Base-by-base conservation (phyloP, 257 asterid species). In the Primulina eburnea region DNA sequence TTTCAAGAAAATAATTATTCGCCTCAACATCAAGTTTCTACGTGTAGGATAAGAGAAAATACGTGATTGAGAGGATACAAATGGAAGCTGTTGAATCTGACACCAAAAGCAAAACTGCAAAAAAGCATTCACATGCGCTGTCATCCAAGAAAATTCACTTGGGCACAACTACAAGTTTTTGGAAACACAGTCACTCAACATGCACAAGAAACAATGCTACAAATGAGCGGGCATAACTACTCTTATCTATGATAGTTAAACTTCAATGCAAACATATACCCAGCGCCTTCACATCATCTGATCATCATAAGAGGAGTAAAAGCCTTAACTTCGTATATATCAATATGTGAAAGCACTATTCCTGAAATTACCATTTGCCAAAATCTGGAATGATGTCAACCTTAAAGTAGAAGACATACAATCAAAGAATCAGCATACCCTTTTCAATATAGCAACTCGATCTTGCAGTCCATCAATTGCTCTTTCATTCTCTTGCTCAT, bases 401-500 rank as follows among this genome's bases (percentile, higher is more conserved):
- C n/a, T 29, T 30, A 60, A 33, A 56, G 18, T 21, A 26, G 32
- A 24, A 56, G 37, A 21, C 16, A 38, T 59, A 16, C 30, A 47
- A 29, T 38, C 68, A 35, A 72, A 72, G 52, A 21, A 68, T 58
- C 55, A 75, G 74, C 87, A 72, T 78, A 92, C 97, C 70, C 96
- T 83, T 83, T 90, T 92, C 84, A 92, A 87, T 77, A 90, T 78
- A 80, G 56, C 82, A 67, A 88, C 97, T 58, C 95, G 90, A 71
- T 92, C 98, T 76, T 90, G 92, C 73, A 89, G 78, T 60, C 98
- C 96, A 73, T 83, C 95, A 55, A 87, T 33, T 21, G 92, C 93
- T 67, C 77, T 82, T 35, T 92, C 95, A 75, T 90, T 92, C 83
- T 92, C 97, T 60, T 87, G 97, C 80, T 92, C 98, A 71, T 86